Base-by-base conservation (phyloP, 1,139 yeast species). In the Suhomyces terraborum region DNA sequence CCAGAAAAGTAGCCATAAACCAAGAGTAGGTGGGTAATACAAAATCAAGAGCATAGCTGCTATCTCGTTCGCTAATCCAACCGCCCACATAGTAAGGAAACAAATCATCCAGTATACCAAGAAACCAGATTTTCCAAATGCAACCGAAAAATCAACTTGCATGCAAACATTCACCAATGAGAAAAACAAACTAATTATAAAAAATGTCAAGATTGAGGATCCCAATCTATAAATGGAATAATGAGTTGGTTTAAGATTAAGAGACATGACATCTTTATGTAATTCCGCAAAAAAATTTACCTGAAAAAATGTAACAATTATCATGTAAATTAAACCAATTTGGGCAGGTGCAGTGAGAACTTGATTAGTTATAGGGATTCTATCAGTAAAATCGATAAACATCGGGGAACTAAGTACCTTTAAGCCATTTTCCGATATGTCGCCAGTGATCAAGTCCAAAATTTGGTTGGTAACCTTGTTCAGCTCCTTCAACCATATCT, bases 251-350 rank as follows among this genome's bases (percentile, higher is more conserved):
- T 66, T 67, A 9, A 72, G 45, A 3, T 63, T 62, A 28, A 59
- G 47, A 37, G 49, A 47, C 3, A 50, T 50, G 7, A 49, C 46
- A 14, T 20, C 35, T 28, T 36, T 33, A 30, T 53, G 51, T 16
- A 52, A 34, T 2, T 42, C 51, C 2, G 36, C 32, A 32, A 52
- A 49, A 39, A 50, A 51, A 33, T 43, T 41, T 32, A 54, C 49
- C 17, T 53, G 55, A 61, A 71, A 64, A 46, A 72, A 67, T 10
- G 95, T 80, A 42, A 86, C 63, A 59, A 88, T 81, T 50, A 88
- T 76, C 58, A 84, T 69, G 61, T 80, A 87, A 60, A 88, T 84
- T 43, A 84, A 69, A 36, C 95, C 95, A 49, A 86, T 82, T 58
- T 84, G 88, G 5, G 80, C 61, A 2, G 91, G 88, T 1, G 88